Evolutionary conservation across 2,329 filamentous ascomycete species (phyloP), one percentile per base, ranked within the genome.

Genomic region (Lachnum nothofagi): DNA sequence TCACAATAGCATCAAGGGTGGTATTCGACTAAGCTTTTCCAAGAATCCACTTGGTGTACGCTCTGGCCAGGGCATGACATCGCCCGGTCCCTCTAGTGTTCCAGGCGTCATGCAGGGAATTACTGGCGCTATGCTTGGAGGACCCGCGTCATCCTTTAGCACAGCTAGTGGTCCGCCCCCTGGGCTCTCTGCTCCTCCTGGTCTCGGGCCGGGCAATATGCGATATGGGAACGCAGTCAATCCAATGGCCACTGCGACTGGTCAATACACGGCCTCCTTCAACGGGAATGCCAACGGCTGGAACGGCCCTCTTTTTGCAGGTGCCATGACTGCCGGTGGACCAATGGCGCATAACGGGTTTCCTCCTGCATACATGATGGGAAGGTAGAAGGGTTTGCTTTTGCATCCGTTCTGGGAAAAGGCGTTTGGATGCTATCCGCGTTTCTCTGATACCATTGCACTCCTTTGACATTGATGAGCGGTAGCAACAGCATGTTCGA

Each of bases 1-100:
- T 25, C 89, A 91, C 65, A 96, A 95, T 69, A 95, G 90, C 62
- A 80, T 89, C 63, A 96, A 95, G 66, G 91, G 91, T 5, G 93
- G 93, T 27, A 96, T 98, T 61, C 85, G 93, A 20, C 75, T 98
- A 48, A 95, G 90, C 68, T 98, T 96, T 68, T 96, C 91, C 24
- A 97, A 97, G 73, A 97, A 97, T 61, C 93, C 93, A 0, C 77
- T 97, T 1, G 93, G 93, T 19, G 91, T 97, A 23, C 85, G 93
- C 39, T 89, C 87, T 1, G 83, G 82, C 22, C 88, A 91, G 62
- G 75, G 60, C 9, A 60, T 64, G 55, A 46, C 49, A 35, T 55
- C 59, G 39, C 73, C 29, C 43, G 56, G 60, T 41, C 58, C 71
- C n/a, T 64, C 73, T 7, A 70, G 69, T 22, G 69, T 75, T 48